Conservation (phyloP, 225 moss, liverwort and hornwort species). For the Takakia lepidozioides region DNA sequence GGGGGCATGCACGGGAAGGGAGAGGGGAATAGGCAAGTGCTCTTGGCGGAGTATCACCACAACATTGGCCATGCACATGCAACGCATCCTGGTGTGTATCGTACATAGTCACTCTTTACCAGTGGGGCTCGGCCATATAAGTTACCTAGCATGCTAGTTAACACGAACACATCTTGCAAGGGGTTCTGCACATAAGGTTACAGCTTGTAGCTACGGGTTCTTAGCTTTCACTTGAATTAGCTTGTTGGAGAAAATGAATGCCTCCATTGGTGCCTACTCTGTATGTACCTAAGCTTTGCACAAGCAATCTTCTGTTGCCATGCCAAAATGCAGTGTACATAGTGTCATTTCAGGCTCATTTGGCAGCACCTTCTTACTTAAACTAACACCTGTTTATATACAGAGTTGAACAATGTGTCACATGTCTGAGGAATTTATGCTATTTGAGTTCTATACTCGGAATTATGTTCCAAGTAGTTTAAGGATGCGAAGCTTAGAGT, state of each 20-base stretch:
- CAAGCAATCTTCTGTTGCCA: too few relatives aligned
- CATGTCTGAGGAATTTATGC: too few relatives aligned
- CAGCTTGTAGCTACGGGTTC: conserved; percentile 5
- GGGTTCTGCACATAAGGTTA: conserved; percentile 33
- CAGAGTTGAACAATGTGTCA: too few relatives aligned
- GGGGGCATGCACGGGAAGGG: conserved; percentile 6
- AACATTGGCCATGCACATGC: conserved; percentile 11
- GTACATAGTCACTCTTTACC: conserved; percentile 14
- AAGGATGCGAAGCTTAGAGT: too few relatives aligned
- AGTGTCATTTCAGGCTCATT: too few relatives aligned
- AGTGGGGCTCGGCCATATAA: conserved; percentile 10
- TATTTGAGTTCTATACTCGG: too few relatives aligned
- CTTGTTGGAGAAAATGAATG: conserved; percentile 18
- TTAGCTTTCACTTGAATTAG: conserved; percentile 20
- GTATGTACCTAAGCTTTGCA: conserved; percentile 32
- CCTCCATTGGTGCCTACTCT: conserved; percentile 28
- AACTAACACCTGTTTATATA: too few relatives aligned
- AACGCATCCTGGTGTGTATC: conserved; percentile 18
- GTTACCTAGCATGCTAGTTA: conserved; percentile 15
- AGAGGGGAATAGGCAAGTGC: conserved; percentile 7
- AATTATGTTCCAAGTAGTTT: too few relatives aligned
- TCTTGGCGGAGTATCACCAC: conserved; percentile 23
- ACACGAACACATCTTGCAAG: conserved; percentile 10
- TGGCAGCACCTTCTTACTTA: too few relatives aligned
- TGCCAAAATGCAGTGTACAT: too few relatives aligned